These are phyloP conservation scores for Neonectria faginata DNA, from an alignment of 2,329 filamentous ascomycete species.

Conservation along the genomic window DNA sequence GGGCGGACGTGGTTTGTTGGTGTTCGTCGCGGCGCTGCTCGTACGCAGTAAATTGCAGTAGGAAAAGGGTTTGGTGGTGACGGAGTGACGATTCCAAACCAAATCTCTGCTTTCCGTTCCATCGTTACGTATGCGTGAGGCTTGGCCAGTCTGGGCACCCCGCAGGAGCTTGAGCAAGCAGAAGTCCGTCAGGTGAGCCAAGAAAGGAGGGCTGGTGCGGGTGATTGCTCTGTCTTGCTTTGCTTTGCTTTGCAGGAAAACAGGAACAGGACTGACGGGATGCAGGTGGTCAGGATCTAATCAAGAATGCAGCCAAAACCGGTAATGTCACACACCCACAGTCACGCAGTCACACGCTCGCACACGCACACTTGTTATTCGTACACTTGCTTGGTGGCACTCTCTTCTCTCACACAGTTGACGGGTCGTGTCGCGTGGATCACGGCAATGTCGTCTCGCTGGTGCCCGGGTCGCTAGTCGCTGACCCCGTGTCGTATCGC, in stretches of 20 bases:
- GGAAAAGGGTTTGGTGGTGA: not conserved
- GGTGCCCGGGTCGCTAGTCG: slow-evolving; percentile 18
- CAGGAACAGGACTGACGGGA: slow-evolving; percentile 5
- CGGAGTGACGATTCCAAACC: not conserved
- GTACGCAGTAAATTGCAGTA: slow-evolving; percentile 21
- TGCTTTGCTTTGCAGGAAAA: not conserved
- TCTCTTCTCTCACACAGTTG: slow-evolving; percentile 12
- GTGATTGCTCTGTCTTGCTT: not conserved
- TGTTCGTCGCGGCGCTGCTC: slow-evolving; percentile 3
- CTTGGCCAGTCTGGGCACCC: slow-evolving; percentile 10
- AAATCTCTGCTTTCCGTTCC: not conserved
- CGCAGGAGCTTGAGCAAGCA: not conserved
- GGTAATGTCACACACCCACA: slow-evolving; percentile 19
- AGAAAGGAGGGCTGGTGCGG: not conserved
- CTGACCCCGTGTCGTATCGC: slow-evolving; percentile 22
- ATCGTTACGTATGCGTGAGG: slow-evolving; percentile 13
- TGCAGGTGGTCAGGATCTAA: slow-evolving; percentile 18
- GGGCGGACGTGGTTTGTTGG: slow-evolving; percentile 4
- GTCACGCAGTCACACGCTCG: not conserved
- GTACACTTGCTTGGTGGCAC: not conserved
- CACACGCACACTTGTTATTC: not conserved
- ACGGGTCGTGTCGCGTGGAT: slow-evolving; percentile 20
- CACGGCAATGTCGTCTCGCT: slow-evolving; percentile 8
- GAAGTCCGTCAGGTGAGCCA: not conserved
- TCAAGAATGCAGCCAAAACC: slow-evolving; percentile 14